Percentiles rank a stretch among this genome's conserved stretches.
phyloP scores from a whole-genome alignment of 306 rosid genomes.

The Medicago ruthenica region DNA sequence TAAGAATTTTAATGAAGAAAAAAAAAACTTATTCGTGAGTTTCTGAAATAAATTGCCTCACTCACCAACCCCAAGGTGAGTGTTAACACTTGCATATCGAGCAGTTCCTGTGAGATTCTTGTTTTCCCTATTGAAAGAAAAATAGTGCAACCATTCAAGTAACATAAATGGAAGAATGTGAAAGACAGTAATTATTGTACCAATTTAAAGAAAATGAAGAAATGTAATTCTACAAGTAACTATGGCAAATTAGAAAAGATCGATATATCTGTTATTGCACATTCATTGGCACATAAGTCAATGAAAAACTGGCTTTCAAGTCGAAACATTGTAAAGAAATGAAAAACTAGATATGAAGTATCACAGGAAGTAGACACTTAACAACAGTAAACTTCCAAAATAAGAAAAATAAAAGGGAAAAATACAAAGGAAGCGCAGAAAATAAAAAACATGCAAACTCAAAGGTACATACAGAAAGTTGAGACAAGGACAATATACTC shows the following conservation, averaged over 20 bases:
- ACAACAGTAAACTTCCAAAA: neutral
- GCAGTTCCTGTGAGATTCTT: conserved; percentile 99
- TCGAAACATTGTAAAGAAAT: neutral
- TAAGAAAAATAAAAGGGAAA: neutral
- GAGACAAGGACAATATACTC: neutral
- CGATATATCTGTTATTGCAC: neutral
- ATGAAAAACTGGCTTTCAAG: neutral
- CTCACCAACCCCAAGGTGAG: conserved; percentile 99
- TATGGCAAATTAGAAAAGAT: neutral
- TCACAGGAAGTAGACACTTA: neutral
- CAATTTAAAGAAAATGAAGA: conserved; percentile 19
- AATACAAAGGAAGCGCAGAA: neutral
- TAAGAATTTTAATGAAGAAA: conserved; percentile 6
- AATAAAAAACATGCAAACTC: neutral
- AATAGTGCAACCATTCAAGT: conserved; percentile 20
- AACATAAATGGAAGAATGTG: conserved; percentile 21
- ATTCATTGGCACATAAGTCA: conserved; percentile 22
- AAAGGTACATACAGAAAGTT: conserved; percentile 1
- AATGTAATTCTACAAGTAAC: conserved; percentile 19
- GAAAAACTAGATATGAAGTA: neutral
- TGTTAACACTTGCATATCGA: conserved; percentile 99
- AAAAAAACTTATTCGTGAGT: conserved; percentile 20
- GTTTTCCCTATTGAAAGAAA: conserved; percentile 72
- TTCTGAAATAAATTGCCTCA: conserved; percentile 36
- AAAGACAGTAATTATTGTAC: conserved; percentile 1